Percentiles rank a stretch among this genome's conserved stretches.
Evolutionary conservation across 176 grass and related monocot genomes (phyloP).

Genomic region (Neostapfia colusana): DNA sequence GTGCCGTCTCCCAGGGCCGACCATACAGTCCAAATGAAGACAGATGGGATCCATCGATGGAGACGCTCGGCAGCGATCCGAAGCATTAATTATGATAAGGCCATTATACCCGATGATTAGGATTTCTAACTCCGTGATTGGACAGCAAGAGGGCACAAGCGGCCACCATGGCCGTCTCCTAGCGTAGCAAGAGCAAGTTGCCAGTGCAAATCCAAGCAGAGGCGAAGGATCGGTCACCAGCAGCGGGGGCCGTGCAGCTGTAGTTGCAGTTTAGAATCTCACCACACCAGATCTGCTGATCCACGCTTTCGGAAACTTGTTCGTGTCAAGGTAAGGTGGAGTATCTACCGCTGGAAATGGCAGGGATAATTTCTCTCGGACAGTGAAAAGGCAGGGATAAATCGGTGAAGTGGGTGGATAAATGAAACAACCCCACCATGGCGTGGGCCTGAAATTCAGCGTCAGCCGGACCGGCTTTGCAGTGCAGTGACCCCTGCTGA

Average conservation of each 20-base stretch:
- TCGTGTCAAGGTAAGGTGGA: conserved; percentile 11
- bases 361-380: not conserved
- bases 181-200: conserved; percentile 8
- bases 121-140: not conserved
- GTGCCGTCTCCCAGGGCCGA: not conserved
- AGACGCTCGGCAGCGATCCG: not conserved
- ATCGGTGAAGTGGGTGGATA: not conserved
- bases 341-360: conserved; percentile 13
- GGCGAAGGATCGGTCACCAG: not conserved
- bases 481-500: not conserved
- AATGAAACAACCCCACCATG: not conserved
- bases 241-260: not conserved
- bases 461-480: conserved; percentile 3
- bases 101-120: not conserved
- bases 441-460: conserved; percentile 7
- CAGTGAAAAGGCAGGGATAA: conserved; percentile 7
- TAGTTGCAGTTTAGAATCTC: not conserved
- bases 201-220: not conserved
- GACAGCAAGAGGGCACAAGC: not conserved
- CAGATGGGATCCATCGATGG: not conserved
- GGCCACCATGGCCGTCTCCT: not conserved
- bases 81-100: not conserved
- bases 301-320: conserved; percentile 21
- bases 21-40: not conserved
- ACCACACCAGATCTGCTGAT: conserved; percentile 27